Conservation (phyloP, 1,284 basidiomycete species). For the Cronartium ribicola region DNA sequence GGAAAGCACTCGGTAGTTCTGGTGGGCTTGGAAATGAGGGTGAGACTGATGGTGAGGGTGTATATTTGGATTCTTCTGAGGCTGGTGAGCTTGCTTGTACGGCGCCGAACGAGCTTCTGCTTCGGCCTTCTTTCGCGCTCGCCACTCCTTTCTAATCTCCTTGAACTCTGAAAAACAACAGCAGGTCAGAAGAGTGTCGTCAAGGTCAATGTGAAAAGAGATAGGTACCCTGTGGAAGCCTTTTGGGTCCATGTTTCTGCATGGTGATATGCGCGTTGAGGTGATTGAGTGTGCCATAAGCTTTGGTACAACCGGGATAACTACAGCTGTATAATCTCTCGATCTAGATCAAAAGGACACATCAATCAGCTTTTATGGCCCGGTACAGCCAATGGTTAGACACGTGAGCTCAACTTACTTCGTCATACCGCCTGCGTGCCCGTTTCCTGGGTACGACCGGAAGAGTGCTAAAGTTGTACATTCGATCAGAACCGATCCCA, state of each 20-base stretch:
- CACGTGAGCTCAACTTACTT: conserved; percentile 49
- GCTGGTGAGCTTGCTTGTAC: conserved; percentile 9
- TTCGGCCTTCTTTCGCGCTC: conserved; percentile 80
- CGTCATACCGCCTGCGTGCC: conserved; percentile 75
- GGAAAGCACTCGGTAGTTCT: not conserved
- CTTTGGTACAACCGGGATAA: conserved; percentile 76
- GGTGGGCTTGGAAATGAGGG: not conserved
- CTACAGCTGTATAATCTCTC: conserved; percentile 81
- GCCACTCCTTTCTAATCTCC: conserved; percentile 91
- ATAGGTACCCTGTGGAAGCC: conserved; percentile 71
- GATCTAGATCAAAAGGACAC: conserved; percentile 55
- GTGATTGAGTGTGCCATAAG: conserved; percentile 70
- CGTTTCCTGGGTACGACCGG: conserved; percentile 62
- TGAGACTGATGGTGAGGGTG: not conserved
- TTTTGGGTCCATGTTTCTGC: conserved; percentile 81
- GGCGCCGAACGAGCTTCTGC: conserved; percentile 46
- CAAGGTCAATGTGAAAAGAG: conserved; percentile 26
- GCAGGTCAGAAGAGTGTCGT: not conserved
- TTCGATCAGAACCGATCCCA: conserved; percentile 1
- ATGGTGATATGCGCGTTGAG: conserved; percentile 87
- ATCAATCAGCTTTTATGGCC: not conserved
- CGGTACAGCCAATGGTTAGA: too few species aligned
- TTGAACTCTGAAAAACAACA: conserved; percentile 74
- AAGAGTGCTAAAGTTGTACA: conserved; percentile 30
- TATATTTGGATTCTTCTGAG: not conserved